Evolutionary conservation across 441 rosid genomes (phyloP).

Genomic region (Brassica hybrid): DNA sequence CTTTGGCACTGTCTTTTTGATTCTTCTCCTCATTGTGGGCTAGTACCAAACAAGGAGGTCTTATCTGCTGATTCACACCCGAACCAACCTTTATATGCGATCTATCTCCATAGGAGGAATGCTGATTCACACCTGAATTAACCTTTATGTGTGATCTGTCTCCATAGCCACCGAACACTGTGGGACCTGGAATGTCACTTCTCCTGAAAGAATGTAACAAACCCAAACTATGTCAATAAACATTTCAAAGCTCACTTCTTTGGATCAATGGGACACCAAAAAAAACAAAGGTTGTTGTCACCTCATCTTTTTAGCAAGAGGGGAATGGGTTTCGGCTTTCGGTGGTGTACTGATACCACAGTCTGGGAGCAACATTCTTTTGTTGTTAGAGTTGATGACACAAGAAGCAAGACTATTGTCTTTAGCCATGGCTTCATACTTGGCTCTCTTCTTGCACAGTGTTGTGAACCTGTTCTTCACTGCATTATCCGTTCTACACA

Average conservation of each 20-base stretch:
- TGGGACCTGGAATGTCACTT: constrained; percentile 57
- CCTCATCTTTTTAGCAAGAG: constrained; percentile 72
- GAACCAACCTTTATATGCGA: constrained; percentile 40
- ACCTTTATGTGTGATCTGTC: constrained; percentile 63
- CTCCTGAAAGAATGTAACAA: constrained; percentile 55
- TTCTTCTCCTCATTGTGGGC: constrained; percentile 59
- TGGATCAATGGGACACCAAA: neutral
- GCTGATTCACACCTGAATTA: constrained; percentile 35
- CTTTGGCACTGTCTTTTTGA: constrained; percentile 47
- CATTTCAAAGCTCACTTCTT: neutral
- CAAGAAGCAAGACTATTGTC: constrained; percentile 53
- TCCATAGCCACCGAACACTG: constrained; percentile 49
- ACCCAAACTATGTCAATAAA: neutral
- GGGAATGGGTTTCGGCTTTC: constrained; percentile 48
- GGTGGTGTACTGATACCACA: constrained; percentile 50
- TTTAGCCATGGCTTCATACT: constrained; percentile 83
- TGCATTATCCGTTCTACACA: constrained; percentile 93
- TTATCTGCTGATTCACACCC: constrained; percentile 51
- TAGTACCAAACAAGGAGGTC: constrained; percentile 73
- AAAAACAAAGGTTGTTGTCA: constrained; percentile 21
- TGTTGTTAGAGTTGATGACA: constrained; percentile 63
- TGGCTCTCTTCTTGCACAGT: constrained; percentile 98
- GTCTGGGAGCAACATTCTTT: constrained; percentile 61
- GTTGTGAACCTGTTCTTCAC: constrained; percentile 98
- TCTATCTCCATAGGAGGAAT: neutral